Base-by-base conservation (phyloP, 2,329 filamentous ascomycete genomes). In the Monilinia laxa region DNA sequence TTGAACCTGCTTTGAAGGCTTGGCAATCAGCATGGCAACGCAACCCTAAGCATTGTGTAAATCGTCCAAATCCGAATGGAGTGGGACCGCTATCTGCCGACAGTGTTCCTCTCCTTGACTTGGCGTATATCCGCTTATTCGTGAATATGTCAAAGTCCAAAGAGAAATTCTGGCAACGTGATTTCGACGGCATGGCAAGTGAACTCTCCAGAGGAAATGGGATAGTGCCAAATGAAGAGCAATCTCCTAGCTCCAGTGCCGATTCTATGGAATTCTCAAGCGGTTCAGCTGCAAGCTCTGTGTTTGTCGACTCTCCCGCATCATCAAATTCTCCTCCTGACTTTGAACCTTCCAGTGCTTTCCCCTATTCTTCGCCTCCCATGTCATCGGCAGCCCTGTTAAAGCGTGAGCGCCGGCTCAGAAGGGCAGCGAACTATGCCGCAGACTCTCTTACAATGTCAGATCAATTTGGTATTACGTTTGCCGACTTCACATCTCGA, bases 341-440 rank as follows among this genome's bases (percentile, higher is more conserved):
- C 31, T 74, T 77, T 56, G 72, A 73, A 64, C 64, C 69, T 52
- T 67, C 60, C 54, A 49, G 67, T 59, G 23, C 71, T 66, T 68
- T 71, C 38, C 51, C 68, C 62, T 67, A 70, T 47, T 54, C 57
- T 66, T 74, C 70, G 71, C 45, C 74, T 71, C 45, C 77, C 73
- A 40, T 72, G 49, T 68, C 63, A 67, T 73, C 71, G 67, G 75
- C 79, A 55, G 79, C 83, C 14, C 87, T 84, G 14, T 88, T 90
- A 0, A 89, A 90, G 67, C 89, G 93, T 3, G 94, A 99, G 79
- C 90, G 89, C 71, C 92, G 96, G 74, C 83, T 98, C 25, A 89
- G 94, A 54, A 96, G 94, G 77, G 95, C 95, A n/a, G 95, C 94
- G 0, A 96, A 93, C 75, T 97, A 96, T 75, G 95, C 95, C 1